Percentiles rank a stretch among this genome's conserved stretches.
Conservation (phyloP, 768 basidiomycete genomes). For the Cantharellus cinnabarinus region DNA sequence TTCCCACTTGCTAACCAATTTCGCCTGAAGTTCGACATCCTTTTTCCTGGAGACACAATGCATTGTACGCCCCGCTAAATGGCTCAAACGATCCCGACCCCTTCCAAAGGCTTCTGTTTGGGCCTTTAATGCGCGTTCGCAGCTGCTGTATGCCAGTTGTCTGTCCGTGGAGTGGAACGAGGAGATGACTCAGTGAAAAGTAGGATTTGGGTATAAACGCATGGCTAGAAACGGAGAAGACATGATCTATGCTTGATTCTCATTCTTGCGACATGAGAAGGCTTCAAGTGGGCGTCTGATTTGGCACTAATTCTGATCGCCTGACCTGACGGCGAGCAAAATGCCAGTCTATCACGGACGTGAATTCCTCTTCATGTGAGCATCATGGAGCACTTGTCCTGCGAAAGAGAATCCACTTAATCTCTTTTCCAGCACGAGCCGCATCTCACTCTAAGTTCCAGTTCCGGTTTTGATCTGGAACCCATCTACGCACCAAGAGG, state of each 20-base stretch:
- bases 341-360: background rate
- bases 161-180: background rate
- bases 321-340: background rate
- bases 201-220: background rate
- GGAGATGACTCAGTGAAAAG: background rate
- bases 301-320: background rate
- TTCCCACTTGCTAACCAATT: background rate
- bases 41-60: background rate
- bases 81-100: background rate
- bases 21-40: background rate
- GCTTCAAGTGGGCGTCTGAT: background rate
- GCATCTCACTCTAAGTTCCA: background rate
- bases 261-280: background rate
- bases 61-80: background rate
- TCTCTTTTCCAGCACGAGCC: background rate
- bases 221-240: background rate
- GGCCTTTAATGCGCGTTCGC: background rate
- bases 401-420: background rate
- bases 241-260: background rate
- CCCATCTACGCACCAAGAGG: background rate
- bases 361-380: background rate
- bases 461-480: background rate
- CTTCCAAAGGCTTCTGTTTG: background rate
- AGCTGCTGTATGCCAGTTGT: background rate
- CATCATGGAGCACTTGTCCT: background rate